Percentiles rank a stretch among this genome's conserved stretches.
Evolutionary conservation across 2,329 filamentous ascomycete genomes (phyloP).

Genomic region (Sarocladium kiliense): DNA sequence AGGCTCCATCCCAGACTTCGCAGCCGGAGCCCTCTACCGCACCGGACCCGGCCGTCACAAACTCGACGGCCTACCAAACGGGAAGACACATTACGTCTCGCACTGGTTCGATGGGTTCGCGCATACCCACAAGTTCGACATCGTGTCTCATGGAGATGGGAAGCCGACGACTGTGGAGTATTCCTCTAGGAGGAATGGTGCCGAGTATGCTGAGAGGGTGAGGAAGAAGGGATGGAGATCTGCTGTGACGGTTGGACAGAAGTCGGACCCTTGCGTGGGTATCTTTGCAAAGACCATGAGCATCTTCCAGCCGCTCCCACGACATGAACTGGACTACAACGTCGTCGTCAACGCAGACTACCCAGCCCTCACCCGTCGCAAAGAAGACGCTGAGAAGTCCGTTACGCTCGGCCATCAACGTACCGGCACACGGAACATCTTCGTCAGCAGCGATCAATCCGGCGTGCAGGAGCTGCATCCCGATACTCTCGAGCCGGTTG

Average conservation of each 20-base stretch:
- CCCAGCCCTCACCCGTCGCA: conserved; percentile 43
- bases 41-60: conserved; percentile 66
- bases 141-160: conserved; percentile 37
- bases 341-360: conserved; percentile 63
- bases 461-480: conserved; percentile 59
- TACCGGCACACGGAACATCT: conserved; percentile 40
- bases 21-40: conserved; percentile 66
- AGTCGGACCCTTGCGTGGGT: conserved; percentile 67
- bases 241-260: conserved; percentile 63
- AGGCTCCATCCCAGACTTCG: conserved; percentile 66
- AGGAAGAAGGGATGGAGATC: conserved; percentile 52
- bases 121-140: conserved; percentile 68
- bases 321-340: conserved; percentile 43
- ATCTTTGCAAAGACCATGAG: conserved; percentile 68
- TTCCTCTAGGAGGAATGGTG: conserved; percentile 64
- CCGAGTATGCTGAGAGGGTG: conserved; percentile 57
- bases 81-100: conserved; percentile 54
- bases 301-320: conserved; percentile 37
- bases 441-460: conserved; percentile 51
- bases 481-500: conserved; percentile 66
- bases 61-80: conserved; percentile 47
- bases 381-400: conserved; percentile 10
- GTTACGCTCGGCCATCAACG: conserved; percentile 26
- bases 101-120: conserved; percentile 83
- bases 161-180: conserved; percentile 49